Percentiles rank a stretch among this genome's conserved stretches.
phyloP scores from a whole-genome alignment of 2,329 filamentous ascomycete genomes.

The Cryphonectria japonica region DNA sequence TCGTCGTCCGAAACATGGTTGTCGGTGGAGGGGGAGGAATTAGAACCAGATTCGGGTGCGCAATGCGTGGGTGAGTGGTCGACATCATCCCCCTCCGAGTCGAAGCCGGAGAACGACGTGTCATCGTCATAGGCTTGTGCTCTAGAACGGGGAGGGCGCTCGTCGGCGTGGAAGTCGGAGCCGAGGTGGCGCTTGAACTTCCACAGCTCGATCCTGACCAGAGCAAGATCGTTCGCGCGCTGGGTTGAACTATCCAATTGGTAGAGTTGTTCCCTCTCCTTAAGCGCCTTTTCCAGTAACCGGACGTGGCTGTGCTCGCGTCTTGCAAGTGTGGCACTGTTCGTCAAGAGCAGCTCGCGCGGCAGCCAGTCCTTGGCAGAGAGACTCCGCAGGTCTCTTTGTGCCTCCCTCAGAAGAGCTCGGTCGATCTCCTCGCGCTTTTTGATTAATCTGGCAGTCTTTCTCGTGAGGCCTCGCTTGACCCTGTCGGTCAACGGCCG shows the following conservation, averaged over 20 bases:
- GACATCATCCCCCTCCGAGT: neutral
- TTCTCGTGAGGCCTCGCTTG: conserved; percentile 25
- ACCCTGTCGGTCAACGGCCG: conserved; percentile 29
- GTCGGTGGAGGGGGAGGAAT: neutral
- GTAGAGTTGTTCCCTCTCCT: conserved; percentile 29
- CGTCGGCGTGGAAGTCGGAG: conserved; percentile 25
- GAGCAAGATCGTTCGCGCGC: conserved; percentile 29
- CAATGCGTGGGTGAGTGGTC: neutral
- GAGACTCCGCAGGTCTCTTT: conserved; percentile 18
- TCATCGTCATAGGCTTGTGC: neutral
- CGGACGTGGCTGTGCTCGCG: conserved; percentile 30
- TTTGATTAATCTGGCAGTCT: conserved; percentile 31
- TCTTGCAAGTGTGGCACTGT: conserved; percentile 24
- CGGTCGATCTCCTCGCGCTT: conserved; percentile 32
- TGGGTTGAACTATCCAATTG: conserved; percentile 26
- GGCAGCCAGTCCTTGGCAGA: conserved; percentile 24
- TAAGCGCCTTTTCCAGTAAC: conserved; percentile 21
- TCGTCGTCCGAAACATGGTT: neutral
- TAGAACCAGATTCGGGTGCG: neutral
- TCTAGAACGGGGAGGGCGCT: neutral
- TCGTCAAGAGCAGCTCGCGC: conserved; percentile 29
- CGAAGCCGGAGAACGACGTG: neutral
- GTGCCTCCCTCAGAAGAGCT: conserved; percentile 26
- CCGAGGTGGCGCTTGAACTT: conserved; percentile 33
- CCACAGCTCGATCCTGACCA: conserved; percentile 30